A percentile compares a stretch with the other conserved stretches of the same genome.
These are phyloP conservation scores for Clarireedia homoeocarpa DNA, from an alignment of 2,329 filamentous ascomycete genomes.

Conservation along the genomic window DNA sequence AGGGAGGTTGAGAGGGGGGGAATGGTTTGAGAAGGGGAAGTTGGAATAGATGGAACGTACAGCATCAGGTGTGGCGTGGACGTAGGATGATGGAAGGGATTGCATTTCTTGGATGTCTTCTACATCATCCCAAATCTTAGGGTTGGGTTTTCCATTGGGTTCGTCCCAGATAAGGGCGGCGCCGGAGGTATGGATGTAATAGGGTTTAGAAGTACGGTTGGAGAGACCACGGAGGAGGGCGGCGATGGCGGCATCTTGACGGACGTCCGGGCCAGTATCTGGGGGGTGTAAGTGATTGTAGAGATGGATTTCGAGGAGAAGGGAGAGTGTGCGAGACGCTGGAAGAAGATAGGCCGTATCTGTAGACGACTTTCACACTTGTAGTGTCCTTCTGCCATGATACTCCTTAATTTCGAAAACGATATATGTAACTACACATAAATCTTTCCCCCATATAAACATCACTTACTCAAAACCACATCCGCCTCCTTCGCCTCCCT, in stretches of 20 bases:
- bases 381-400: neutral
- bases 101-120: constrained; percentile 9
- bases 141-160: constrained; percentile 5
- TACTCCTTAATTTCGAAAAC: neutral
- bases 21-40: neutral
- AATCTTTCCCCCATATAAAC: neutral
- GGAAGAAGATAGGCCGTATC: no score
- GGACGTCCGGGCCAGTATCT: constrained; percentile 11
- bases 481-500: constrained; percentile 2
- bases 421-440: neutral
- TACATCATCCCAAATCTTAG: constrained; percentile 13
- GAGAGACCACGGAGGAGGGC: constrained; percentile 8
- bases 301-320: neutral
- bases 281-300: neutral
- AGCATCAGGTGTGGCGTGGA: neutral
- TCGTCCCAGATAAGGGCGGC: constrained; percentile 11
- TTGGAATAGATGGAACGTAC: neutral
- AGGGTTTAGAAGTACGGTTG: constrained; percentile 1
- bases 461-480: constrained; percentile 11
- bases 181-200: constrained; percentile 14
- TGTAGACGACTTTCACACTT: no score
- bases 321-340: neutral
- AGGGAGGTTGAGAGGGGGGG: neutral
- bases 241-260: constrained; percentile 3
- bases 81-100: constrained; percentile 2